Evolutionary conservation across 495 filamentous ascomycete genomes (phyloP).

Genomic region (Hyaloscypha bicolor): DNA sequence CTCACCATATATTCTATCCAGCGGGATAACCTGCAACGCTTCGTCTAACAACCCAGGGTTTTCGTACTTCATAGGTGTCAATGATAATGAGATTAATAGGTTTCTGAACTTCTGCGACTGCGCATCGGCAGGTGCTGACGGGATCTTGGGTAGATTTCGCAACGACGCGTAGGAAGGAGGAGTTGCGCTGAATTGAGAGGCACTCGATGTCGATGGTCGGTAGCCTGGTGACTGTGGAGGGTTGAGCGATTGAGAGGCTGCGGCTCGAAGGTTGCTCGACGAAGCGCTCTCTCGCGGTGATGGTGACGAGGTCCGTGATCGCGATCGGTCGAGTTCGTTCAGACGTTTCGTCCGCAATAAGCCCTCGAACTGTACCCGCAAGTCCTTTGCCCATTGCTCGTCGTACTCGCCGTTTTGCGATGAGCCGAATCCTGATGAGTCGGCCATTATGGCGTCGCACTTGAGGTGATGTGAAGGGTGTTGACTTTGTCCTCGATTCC

Average conservation of each 20-base stretch:
- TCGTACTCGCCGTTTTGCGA: conserved; percentile 41
- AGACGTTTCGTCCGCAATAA: conserved; percentile 76
- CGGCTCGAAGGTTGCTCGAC: conserved; percentile 41
- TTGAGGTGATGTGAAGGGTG: conserved; percentile 26
- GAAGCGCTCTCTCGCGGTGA: conserved; percentile 50
- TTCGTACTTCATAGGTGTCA: conserved; percentile 89
- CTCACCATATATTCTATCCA: conserved; percentile 91
- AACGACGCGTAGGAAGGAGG: conserved; percentile 68
- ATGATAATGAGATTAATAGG: conserved; percentile 76
- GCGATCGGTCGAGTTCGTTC: conserved; percentile 66
- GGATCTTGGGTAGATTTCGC: conserved; percentile 77
- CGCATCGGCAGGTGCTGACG: conserved; percentile 72
- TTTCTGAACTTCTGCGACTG: conserved; percentile 81
- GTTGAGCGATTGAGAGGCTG: conserved; percentile 36
- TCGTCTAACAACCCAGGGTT: conserved; percentile 96
- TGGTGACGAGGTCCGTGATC: conserved; percentile 57
- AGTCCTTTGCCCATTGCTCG: conserved; percentile 55
- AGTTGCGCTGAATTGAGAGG: conserved; percentile 33
- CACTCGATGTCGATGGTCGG: conserved; percentile 46
- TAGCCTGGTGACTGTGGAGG: conserved; percentile 35
- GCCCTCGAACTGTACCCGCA: conserved; percentile 69
- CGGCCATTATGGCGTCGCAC: conserved; percentile 29
- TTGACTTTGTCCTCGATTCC: conserved; percentile 20
- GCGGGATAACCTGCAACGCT: conserved; percentile 79
- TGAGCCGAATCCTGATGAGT: conserved; percentile 29